Percentiles rank a stretch among this genome's conserved stretches.
phyloP scores from a whole-genome alignment of 371 early-diverging fungal species.

The Rhizopus sp. region DNA sequence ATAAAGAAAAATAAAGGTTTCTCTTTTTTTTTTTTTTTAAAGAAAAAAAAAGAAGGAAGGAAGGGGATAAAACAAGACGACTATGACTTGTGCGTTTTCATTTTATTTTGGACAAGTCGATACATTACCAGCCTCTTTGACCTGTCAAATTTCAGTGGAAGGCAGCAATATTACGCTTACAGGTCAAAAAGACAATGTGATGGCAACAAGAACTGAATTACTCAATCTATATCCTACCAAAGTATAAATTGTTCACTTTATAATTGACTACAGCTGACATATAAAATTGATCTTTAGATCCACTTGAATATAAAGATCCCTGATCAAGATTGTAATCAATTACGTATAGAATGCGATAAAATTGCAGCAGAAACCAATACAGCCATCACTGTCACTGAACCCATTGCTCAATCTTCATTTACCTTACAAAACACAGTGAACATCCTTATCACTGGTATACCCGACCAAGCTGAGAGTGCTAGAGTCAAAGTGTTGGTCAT shows the following conservation, averaged over 20 bases:
- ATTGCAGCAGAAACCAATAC: conserved; percentile 45
- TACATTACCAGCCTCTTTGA: conserved; percentile 38
- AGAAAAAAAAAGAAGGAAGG: conserved; percentile 1
- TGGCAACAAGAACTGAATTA: conserved; percentile 48
- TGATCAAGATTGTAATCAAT: conserved; percentile 34
- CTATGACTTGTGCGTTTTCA: conserved; percentile 29
- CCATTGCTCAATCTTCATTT: conserved; percentile 35
- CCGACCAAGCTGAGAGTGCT: conserved; percentile 42
- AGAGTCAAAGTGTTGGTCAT: conserved; percentile 42
- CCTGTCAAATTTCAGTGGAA: conserved; percentile 38
- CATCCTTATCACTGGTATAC: conserved; percentile 46
- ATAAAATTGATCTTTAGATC: conserved; percentile 23
- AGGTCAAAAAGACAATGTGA: conserved; percentile 41
- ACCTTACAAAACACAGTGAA: conserved; percentile 39
- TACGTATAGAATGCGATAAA: conserved; percentile 32
- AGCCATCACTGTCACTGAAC: conserved; percentile 27
- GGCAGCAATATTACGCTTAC: conserved; percentile 46
- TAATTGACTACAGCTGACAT: neutral
- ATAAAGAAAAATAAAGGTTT: neutral
- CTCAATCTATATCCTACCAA: conserved; percentile 42
- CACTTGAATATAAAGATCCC: conserved; percentile 44
- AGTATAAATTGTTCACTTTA: conserved; percentile 28
- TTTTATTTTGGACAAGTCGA: conserved; percentile 30
- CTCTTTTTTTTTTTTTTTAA: conserved; percentile 11
- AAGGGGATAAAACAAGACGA: conserved; percentile 6